Evolutionary conservation across 2,329 filamentous ascomycete species (phyloP).

Genomic region (Harringtonia aguacate): DNA sequence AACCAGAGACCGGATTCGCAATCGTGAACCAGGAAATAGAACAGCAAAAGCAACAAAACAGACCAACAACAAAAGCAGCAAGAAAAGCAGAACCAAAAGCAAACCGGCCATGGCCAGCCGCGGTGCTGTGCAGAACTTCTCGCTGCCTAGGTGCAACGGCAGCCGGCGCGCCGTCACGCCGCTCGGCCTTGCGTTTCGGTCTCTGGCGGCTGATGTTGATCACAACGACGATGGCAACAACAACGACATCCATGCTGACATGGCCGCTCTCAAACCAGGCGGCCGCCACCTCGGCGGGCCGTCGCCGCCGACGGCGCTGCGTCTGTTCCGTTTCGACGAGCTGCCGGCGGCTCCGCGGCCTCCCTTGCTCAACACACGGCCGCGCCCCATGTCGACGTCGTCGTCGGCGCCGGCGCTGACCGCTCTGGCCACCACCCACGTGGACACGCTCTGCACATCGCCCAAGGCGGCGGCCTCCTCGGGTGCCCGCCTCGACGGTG

Average conservation of each 20-base stretch:
- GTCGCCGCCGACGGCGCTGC: conserved; percentile 2
- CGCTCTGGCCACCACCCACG: background rate
- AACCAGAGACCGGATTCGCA: no score
- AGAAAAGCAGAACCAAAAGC: no score
- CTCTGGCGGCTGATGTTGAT: no score
- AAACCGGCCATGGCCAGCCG: conserved; percentile 2
- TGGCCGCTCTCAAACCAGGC: background rate
- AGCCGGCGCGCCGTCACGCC: no score
- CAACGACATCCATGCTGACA: no score
- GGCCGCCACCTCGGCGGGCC: background rate
- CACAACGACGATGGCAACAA: no score
- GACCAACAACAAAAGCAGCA: background rate
- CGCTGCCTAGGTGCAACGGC: conserved; percentile 6
- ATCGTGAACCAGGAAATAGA: no score
- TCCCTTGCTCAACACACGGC: background rate
- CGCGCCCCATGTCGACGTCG: conserved; percentile 10
- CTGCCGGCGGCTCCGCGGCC: background rate
- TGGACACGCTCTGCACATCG: background rate
- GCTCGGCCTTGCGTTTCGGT: conserved; percentile 1
- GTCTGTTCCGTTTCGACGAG: conserved; percentile 5
- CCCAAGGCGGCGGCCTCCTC: no score
- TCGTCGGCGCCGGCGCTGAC: conserved; percentile 9
- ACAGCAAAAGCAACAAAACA: background rate
- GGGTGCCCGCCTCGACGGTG: no score
- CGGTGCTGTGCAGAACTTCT: conserved; percentile 9